Evolutionary conservation across 768 basidiomycete genomes (phyloP), one percentile per base, ranked within the genome.

Genomic region (Naganishia onofrii): DNA sequence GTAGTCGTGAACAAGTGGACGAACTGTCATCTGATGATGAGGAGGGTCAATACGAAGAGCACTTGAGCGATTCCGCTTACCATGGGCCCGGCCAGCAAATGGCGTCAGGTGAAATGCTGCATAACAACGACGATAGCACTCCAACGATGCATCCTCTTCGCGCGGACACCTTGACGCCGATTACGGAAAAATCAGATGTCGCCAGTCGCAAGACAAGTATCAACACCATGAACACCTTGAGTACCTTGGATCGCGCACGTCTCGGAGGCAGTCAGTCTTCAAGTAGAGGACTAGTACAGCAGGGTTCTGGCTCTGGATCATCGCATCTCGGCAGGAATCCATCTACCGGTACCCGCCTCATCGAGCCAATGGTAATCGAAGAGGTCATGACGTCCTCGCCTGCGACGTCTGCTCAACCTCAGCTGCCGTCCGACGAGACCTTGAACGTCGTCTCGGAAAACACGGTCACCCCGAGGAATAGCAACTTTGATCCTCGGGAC

Each of bases 151-250:
- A 64, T 12, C 69, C 69, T 2, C 36, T 56, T 7, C 57, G 71
- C 12, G 34, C 67, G 12, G 71, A 63, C 29, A 69, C 82, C 7
- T 78, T 90, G 69, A 86, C 89, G 2, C 89, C 89, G 9, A 90
- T 91, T 70, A 87, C 87, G 2, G 90, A 91, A 76, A 74, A 80
- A 19, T 79, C 78, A 0, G 77, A 78, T 60, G 71, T 76, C 10
- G 76, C 79, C 1, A 76, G 73, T 69, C 69, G 79, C 15, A 65
- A 74, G 53, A 77, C 76, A 29, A 77, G 76, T 51, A 76, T 75
- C 26, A 51, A 72, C 7, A 80, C 79, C 0, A 63, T 72, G 66
- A 55, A 51, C 21, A 80, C 79, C 0, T 57, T 72, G 66, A 55
- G 38, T 17, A 71, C 70, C 19, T 31, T 56, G 7, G 67, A 71